Base-by-base conservation (phyloP, 2,329 filamentous ascomycete species). In the Pestalotiopsis sp. region DNA sequence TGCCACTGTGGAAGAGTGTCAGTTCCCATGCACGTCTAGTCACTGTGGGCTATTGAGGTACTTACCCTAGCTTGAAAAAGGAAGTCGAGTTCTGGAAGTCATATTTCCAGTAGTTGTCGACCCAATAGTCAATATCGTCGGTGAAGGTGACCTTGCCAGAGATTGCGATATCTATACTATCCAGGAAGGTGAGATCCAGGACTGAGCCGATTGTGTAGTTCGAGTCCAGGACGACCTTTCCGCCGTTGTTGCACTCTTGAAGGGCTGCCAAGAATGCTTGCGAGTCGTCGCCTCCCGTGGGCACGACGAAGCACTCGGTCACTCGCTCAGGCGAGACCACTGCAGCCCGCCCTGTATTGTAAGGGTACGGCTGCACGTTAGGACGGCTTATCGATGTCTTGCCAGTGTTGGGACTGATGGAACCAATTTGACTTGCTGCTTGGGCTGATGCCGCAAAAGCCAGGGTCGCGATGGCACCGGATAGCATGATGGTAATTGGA, bases 91-190 rank as follows among this genome's bases (percentile, higher is more conserved):
- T 91, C 73, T 93, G 91, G 79, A 88, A 93, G 5, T 80, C 82
- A 31, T 90, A 89, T 67, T 86, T 85, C 82, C 92, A 92, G 57
- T 85, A 83, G 73, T 92, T 85, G 9, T 83, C 84, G 71, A 90
- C 84, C 91, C 91, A 93, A 78, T 92, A 93, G 71, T 88, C 85
- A 1, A 89, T 90, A 75, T 93, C 88, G 64, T 90, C 86, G 67
- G 86, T 87, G 79, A 93, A 93, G 68, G 86, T 81, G 23, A 92
- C 83, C 25, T 84, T 85, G 25, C 88, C 89, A 0, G 76, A 77
- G 68, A 81, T 81, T 82, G 87, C 85, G 4, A 92, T 79, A 76
- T 93, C 91, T 38, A 93, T 83, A 71, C 87, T 82, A 58, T 88
- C 82, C 20, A 92, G 80, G 76, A 90, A 91, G 0, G 88, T 91